These are phyloP conservation scores for Lachnellula suecica DNA, from an alignment of 2,329 filamentous ascomycete genomes.

Conservation along the genomic window DNA sequence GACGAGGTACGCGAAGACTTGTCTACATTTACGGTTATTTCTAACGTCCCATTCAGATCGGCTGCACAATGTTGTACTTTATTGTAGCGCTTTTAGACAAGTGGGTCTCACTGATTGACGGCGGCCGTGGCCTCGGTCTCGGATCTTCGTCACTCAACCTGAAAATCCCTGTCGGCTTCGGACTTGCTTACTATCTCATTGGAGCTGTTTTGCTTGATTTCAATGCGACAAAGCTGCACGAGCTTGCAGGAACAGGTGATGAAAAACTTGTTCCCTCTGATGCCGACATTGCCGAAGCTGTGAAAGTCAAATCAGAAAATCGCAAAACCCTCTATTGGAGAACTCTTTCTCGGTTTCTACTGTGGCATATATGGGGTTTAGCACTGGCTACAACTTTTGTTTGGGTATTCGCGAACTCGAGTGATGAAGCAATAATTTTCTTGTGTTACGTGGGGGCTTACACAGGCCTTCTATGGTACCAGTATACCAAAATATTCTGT, in stretches of 20 bases:
- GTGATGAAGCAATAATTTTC: constrained; percentile 17
- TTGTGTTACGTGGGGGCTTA: constrained; percentile 23
- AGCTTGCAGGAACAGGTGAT: constrained; percentile 40
- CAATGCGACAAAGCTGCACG: constrained; percentile 50
- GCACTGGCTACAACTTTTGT: constrained; percentile 48
- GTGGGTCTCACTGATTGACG: constrained; percentile 49
- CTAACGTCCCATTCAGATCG: constrained; percentile 22
- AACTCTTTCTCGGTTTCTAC: constrained; percentile 46
- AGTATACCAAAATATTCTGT: constrained; percentile 50
- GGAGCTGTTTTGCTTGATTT: constrained; percentile 56
- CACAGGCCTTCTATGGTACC: constrained; percentile 46
- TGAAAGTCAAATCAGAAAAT: constrained; percentile 15
- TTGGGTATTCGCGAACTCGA: constrained; percentile 47
- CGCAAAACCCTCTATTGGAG: constrained; percentile 47
- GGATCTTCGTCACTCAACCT: constrained; percentile 35
- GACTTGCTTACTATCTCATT: constrained; percentile 56
- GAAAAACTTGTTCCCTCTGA: constrained; percentile 44
- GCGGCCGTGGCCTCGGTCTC: constrained; percentile 41
- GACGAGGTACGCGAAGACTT: constrained; percentile 40
- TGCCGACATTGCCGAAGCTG: constrained; percentile 38
- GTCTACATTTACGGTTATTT: neutral
- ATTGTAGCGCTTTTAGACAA: constrained; percentile 54
- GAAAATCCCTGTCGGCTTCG: constrained; percentile 45
- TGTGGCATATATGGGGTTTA: constrained; percentile 52
- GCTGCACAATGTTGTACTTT: constrained; percentile 54